Conservation (phyloP, 768 basidiomycete species). For the Omphalotus guepiniiformis region DNA sequence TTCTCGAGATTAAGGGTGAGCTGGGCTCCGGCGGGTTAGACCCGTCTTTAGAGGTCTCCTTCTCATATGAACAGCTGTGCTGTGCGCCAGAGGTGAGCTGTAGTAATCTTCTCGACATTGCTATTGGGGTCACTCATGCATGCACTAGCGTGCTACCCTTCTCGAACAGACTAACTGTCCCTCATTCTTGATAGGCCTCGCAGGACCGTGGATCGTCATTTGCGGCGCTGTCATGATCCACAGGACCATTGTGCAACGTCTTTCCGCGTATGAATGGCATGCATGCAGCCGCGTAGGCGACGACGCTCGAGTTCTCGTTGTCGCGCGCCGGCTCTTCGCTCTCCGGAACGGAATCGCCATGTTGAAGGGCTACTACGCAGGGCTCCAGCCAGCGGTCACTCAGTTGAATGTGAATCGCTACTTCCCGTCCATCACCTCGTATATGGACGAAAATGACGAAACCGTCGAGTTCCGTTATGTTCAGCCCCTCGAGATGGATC, state of each 20-base stretch:
- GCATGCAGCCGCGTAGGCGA: constrained; percentile 18
- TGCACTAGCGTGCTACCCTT: constrained; percentile 14
- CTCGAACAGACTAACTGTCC: constrained; percentile 23
- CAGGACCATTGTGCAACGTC: constrained; percentile 25
- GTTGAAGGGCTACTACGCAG: constrained; percentile 20
- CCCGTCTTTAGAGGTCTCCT: constrained; percentile 17
- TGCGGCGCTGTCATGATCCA: constrained; percentile 27
- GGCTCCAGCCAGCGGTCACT: constrained; percentile 4
- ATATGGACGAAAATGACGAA: background rate
- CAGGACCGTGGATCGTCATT: constrained; percentile 29
- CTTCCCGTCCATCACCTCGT: constrained; percentile 19
- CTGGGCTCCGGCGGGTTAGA: constrained; percentile 17
- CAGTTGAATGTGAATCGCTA: constrained; percentile 14
- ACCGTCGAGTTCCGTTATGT: constrained; percentile 19
- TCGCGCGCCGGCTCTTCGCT: constrained; percentile 21
- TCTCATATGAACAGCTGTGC: constrained; percentile 16
- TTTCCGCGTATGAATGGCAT: constrained; percentile 30
- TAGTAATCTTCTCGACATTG: background rate
- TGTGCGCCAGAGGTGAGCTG: constrained; percentile 5
- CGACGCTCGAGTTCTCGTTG: constrained; percentile 12
- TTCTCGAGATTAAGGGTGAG: constrained; percentile 14
- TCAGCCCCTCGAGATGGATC: constrained; percentile 13
- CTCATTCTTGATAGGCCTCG: constrained; percentile 25
- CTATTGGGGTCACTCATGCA: background rate
- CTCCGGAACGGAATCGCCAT: constrained; percentile 14